A percentile compares a stretch with the other conserved stretches of the same genome.
These are phyloP conservation scores for Exophiala viscosa DNA, from an alignment of 2,329 filamentous ascomycete genomes.

Conservation along the genomic window DNA sequence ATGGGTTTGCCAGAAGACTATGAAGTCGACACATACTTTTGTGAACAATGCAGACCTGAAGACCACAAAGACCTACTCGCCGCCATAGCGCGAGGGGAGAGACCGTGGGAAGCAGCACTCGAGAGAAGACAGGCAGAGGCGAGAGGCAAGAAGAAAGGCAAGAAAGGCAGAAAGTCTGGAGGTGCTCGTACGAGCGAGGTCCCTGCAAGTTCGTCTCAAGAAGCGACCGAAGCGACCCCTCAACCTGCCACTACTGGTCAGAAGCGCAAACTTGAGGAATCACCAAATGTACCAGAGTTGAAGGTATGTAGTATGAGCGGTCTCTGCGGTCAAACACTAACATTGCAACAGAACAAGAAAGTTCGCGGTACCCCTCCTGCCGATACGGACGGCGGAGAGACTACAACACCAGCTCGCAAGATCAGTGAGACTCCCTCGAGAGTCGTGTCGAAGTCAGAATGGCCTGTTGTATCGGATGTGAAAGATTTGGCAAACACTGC, in stretches of 20 bases:
- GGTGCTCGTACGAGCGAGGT: constrained; percentile 64
- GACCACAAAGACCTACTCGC: constrained; percentile 78
- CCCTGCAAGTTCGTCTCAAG: constrained; percentile 45
- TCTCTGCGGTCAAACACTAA: constrained; percentile 28
- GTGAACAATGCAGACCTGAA: constrained; percentile 81
- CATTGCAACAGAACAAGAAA: constrained; percentile 26
- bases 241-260: constrained; percentile 31
- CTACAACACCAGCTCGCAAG: constrained; percentile 34
- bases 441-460: constrained; percentile 33
- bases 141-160: constrained; percentile 57
- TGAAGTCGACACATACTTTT: constrained; percentile 81
- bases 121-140: constrained; percentile 59
- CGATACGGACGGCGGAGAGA: constrained; percentile 25
- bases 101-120: constrained; percentile 74
- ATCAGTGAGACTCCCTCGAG: constrained; percentile 32
- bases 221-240: constrained; percentile 28
- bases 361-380: constrained; percentile 25
- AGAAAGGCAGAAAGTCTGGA: constrained; percentile 58
- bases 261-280: constrained; percentile 45
- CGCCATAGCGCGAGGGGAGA: constrained; percentile 74
- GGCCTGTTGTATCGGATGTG: constrained; percentile 35
- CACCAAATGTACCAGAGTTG: constrained; percentile 28
- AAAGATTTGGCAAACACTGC: constrained; percentile 57
- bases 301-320: constrained; percentile 15
- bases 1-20: constrained; percentile 78